phyloP scores from a whole-genome alignment of 371 early-diverging fungal species.

The Apophysomyces sp. region DNA sequence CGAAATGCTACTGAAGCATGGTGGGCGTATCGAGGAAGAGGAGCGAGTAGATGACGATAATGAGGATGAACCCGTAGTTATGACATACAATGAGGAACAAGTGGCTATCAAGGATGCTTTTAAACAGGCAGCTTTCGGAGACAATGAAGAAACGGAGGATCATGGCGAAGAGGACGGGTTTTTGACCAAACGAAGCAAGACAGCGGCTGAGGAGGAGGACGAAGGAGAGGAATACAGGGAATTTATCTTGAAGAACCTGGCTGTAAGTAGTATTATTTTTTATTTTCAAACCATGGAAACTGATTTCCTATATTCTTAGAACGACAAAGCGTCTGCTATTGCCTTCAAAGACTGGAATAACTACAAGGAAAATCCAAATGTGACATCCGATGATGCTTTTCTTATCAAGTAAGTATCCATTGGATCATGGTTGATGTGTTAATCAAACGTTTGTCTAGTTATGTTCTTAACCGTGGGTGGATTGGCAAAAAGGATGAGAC shows the following conservation, averaged over 20 bases:
- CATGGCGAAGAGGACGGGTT: slow-evolving; percentile 69
- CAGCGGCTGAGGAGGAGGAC: slow-evolving; percentile 65
- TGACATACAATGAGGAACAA: slow-evolving; percentile 85
- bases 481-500: slow-evolving; percentile 70
- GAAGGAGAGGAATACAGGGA: slow-evolving; percentile 82
- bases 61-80: slow-evolving; percentile 9
- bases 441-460: slow-evolving; percentile 30
- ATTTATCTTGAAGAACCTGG: slow-evolving; percentile 82
- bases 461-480: slow-evolving; percentile 94
- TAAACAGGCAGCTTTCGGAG: slow-evolving; percentile 47
- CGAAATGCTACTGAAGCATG: slow-evolving; percentile 67
- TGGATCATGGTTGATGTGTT: slow-evolving; percentile 5
- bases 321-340: slow-evolving; percentile 47
- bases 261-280: slow-evolving; percentile 19
- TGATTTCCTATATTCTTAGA: slow-evolving; percentile 8
- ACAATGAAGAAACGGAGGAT: slow-evolving; percentile 54
- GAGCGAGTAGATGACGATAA: slow-evolving; percentile 31
- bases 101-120: slow-evolving; percentile 73
- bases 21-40: slow-evolving; percentile 66
- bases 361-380: slow-evolving; percentile 53
- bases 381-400: slow-evolving; percentile 77
- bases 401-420: slow-evolving; percentile 72
- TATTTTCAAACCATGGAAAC: neutral
- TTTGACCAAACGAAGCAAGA: slow-evolving; percentile 70
- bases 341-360: slow-evolving; percentile 65